phyloP scores from a whole-genome alignment of 139 green algal species.

The Closterium sp. region DNA sequence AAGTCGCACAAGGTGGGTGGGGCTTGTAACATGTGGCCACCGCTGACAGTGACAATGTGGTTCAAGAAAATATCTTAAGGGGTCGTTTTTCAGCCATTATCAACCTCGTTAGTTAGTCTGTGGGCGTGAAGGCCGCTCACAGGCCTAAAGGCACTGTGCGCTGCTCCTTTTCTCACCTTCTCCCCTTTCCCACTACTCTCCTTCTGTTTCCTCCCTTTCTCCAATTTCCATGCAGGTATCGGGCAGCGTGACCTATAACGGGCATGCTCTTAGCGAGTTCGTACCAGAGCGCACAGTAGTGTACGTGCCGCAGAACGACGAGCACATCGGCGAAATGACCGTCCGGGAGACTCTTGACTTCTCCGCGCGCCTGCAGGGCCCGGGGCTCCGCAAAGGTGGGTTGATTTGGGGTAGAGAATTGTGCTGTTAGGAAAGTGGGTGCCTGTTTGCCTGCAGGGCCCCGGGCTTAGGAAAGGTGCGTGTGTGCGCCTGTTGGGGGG shows the following conservation, averaged over 20 bases:
- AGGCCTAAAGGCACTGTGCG: neutral
- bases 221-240: neutral
- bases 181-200: no score
- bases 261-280: constrained; percentile 59
- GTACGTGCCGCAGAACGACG: constrained; percentile 61
- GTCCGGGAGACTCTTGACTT: constrained; percentile 55
- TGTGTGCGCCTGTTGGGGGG: neutral
- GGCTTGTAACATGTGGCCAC: no score
- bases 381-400: neutral
- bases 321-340: constrained; percentile 55
- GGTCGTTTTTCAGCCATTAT: no score
- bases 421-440: no score
- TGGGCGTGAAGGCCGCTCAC: no score
- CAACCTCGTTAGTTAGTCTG: no score
- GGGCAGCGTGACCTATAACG: constrained; percentile 65
- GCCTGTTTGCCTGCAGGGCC: constrained; percentile 32
- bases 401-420: no score
- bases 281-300: constrained; percentile 55
- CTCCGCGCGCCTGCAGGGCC: constrained; percentile 34
- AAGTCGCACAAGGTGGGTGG: no score
- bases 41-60: no score
- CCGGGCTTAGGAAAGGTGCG: neutral
- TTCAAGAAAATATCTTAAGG: no score
- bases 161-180: no score
- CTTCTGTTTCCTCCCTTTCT: neutral